phyloP scores from a whole-genome alignment of 345 rosid genomes.

The Limnanthes douglasii region DNA sequence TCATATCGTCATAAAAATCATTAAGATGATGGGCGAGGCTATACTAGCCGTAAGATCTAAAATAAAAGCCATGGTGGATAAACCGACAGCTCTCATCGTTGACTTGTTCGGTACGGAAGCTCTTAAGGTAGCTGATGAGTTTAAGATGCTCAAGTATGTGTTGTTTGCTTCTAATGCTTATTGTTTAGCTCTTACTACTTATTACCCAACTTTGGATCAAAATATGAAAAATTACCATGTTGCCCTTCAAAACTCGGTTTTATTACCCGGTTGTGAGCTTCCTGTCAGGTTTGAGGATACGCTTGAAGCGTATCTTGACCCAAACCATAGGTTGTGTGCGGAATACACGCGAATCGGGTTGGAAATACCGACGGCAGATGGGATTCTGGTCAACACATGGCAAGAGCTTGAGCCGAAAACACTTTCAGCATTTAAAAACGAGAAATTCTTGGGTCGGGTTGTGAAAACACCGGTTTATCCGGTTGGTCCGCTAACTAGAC shows the following conservation, averaged over 20 bases:
- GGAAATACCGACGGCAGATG: conserved; percentile 10
- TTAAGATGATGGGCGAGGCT: conserved; percentile 21
- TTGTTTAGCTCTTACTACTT: conserved; percentile 17
- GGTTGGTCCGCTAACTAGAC: conserved; percentile 19
- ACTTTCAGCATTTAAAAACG: conserved; percentile 12
- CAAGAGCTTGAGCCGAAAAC: conserved; percentile 15
- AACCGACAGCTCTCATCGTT: conserved; percentile 25
- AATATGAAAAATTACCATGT: conserved; percentile 13
- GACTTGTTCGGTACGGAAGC: conserved; percentile 37
- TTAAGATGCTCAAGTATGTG: conserved; percentile 27
- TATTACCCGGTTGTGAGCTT: conserved; percentile 35
- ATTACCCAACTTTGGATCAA: conserved; percentile 12
- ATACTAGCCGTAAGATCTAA: conserved; percentile 22
- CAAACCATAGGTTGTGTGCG: conserved; percentile 6
- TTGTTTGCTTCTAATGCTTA: conserved; percentile 31
- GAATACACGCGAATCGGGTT: conserved; percentile 10
- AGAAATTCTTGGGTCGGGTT: conserved; percentile 11
- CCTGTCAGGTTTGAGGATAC: conserved; percentile 31
- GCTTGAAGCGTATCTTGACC: conserved; percentile 20
- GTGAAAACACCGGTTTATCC: conserved; percentile 17
- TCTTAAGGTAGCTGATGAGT: conserved; percentile 25
- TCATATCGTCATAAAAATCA: conserved; percentile 10
- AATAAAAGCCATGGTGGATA: conserved; percentile 15
- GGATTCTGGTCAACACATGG: conserved; percentile 18
- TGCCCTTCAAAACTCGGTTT: conserved; percentile 13